Evolutionary conservation across 2,329 filamentous ascomycete genomes (phyloP), one percentile per base, ranked within the genome.

Genomic region (Botrytis galanthina): DNA sequence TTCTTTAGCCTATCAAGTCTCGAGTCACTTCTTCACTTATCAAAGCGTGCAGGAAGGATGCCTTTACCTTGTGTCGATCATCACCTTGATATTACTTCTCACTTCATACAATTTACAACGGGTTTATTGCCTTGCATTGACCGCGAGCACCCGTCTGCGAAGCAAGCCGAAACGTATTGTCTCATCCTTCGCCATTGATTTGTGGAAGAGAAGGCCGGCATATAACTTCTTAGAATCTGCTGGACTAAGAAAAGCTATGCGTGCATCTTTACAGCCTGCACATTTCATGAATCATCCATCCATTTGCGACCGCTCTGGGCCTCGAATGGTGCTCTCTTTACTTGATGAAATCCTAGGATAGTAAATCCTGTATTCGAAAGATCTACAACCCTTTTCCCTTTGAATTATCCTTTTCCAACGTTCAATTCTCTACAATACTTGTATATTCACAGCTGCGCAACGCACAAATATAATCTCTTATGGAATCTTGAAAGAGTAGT

Each of bases 1-100:
- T 63, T 16, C 16, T 39, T 39, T 7, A 63, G 14, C 69, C 69
- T 51, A 63, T 71, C 29, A 32, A 63, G 37, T 48, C 57, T 63
- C 22, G 26, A 29, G 42, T 37, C 59, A 29, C 46, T 51, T 63
- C 26, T 39, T 63, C 42, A 51, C 26, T 44, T 59, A 29, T 44
- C 42, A 51, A 29, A 46, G 60, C 29, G 16, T 64, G 64, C 64
- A 57, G 64, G 46, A 68, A 68, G 46, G 48, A 67, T 67, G 5
- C 54, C 16, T 39, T 22, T 42, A 26, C 46, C 46, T 22, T 68
- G 46, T 39, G 32, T 54, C 26, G 29, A 68, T 39, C 20, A 39
- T 48, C 37, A 37, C 32, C 35, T 63, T 62, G n/a, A 29, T 46
- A 39, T 16, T n/a, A 32, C 46, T 48, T 63, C 32, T 71, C 20